phyloP scores from a whole-genome alignment of 2,329 filamentous ascomycete species.

The Trichoderma asperellum region DNA sequence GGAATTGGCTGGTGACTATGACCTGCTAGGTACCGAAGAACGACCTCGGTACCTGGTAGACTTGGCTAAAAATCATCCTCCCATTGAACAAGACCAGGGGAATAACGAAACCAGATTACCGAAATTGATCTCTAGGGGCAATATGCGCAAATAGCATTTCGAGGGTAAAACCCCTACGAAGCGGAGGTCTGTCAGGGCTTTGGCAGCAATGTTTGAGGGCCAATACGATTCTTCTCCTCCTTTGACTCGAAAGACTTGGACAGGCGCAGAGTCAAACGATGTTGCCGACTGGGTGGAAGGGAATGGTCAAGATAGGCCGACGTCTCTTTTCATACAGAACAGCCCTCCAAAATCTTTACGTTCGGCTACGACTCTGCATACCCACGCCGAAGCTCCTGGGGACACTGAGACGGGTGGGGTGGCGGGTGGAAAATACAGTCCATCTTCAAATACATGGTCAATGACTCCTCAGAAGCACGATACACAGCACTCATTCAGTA shows the following conservation, averaged over 20 bases:
- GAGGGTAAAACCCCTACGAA: conserved; percentile 35
- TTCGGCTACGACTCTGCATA: background rate
- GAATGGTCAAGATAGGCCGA: background rate
- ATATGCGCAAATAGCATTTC: background rate
- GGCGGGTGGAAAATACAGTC: background rate
- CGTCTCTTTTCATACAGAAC: background rate
- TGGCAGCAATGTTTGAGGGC: conserved; percentile 57
- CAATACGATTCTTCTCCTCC: conserved; percentile 26
- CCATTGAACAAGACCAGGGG: background rate
- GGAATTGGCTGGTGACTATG: background rate
- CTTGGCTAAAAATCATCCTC: background rate
- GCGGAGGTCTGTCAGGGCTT: conserved; percentile 49
- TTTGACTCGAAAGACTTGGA: background rate
- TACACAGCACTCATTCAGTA: background rate
- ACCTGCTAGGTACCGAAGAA: background rate
- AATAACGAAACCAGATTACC: background rate
- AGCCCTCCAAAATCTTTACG: background rate
- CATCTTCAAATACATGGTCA: background rate
- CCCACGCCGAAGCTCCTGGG: no score
- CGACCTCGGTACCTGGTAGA: background rate
- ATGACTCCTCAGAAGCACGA: background rate
- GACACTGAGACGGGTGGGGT: background rate
- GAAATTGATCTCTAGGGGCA: background rate
- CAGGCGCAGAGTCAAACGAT: background rate
- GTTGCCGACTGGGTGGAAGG: background rate